These are phyloP conservation scores for Huntiella moniliformis DNA, from an alignment of 2,329 filamentous ascomycete genomes.

Conservation along the genomic window DNA sequence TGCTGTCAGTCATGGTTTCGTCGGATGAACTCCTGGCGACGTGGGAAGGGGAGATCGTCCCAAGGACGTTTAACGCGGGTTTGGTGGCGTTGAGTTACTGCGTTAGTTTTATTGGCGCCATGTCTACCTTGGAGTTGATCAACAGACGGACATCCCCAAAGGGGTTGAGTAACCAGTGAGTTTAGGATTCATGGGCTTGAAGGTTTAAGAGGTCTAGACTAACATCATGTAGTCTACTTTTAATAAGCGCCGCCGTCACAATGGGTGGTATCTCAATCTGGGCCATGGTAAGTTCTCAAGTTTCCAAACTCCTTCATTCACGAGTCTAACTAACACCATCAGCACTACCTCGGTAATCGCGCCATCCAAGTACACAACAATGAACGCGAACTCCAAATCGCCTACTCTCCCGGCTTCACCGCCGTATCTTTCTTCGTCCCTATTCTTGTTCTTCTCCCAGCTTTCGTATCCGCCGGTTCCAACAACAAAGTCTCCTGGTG, in stretches of 20 bases:
- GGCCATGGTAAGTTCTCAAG: slow-evolving; percentile 36
- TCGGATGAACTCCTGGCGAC: slow-evolving; percentile 15
- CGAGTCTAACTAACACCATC: slow-evolving; percentile 3
- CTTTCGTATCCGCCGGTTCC: slow-evolving; percentile 51
- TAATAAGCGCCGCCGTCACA: slow-evolving; percentile 44
- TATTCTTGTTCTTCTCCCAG: slow-evolving; percentile 51
- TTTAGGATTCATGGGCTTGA: not conserved
- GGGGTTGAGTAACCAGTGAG: slow-evolving; percentile 51
- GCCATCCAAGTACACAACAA: slow-evolving; percentile 54
- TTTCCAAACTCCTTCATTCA: slow-evolving; percentile 7
- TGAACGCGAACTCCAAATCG: slow-evolving; percentile 44
- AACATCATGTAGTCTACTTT: slow-evolving; percentile 30
- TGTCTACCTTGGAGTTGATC: slow-evolving; percentile 65
- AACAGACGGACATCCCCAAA: slow-evolving; percentile 53
- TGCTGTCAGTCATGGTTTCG: not conserved
- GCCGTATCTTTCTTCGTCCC: slow-evolving; percentile 65
- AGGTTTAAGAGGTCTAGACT: not conserved
- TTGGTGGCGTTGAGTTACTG: slow-evolving; percentile 56
- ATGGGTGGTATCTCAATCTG: slow-evolving; percentile 61
- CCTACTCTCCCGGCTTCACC: slow-evolving; percentile 55
- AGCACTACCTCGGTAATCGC: slow-evolving; percentile 71
- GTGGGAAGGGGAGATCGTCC: slow-evolving; percentile 28
- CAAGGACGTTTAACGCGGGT: slow-evolving; percentile 32
- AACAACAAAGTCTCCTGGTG: slow-evolving; percentile 37
- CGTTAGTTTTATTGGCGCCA: slow-evolving; percentile 59